Percentiles rank a stretch among this genome's conserved stretches.
phyloP scores from a whole-genome alignment of 306 rosid species.

The Corylus americana region DNA sequence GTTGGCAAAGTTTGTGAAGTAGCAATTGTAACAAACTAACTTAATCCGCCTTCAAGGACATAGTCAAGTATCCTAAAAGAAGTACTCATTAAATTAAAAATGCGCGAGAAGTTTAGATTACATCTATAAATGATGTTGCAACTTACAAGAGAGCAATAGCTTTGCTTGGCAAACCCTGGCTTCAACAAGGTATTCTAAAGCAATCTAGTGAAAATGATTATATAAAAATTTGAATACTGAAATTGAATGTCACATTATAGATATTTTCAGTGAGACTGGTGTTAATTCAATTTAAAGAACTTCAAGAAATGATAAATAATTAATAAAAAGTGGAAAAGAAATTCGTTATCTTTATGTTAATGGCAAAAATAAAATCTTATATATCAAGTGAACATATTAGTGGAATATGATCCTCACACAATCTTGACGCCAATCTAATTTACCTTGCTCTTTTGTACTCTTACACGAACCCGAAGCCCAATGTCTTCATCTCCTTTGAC shows the following conservation, averaged over 20 bases:
- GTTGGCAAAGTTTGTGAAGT: background rate
- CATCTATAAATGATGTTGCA: background rate
- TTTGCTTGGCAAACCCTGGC: background rate
- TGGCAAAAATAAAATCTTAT: conserved; percentile 1
- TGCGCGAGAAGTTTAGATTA: background rate
- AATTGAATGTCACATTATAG: background rate
- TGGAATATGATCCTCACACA: background rate
- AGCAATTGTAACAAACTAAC: background rate
- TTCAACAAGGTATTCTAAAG: background rate
- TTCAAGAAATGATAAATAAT: background rate
- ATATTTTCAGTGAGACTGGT: background rate
- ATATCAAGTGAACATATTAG: conserved; percentile 19
- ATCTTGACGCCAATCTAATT: conserved; percentile 12
- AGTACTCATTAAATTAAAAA: background rate
- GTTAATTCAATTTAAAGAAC: background rate
- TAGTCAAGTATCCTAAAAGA: background rate
- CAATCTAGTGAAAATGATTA: background rate
- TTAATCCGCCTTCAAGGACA: background rate
- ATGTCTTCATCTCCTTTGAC: conserved; percentile 96
- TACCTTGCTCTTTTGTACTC: conserved; percentile 99
- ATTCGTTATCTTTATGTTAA: background rate
- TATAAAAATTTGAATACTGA: background rate
- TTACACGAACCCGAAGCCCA: conserved; percentile 86
- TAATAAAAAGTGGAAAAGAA: background rate
- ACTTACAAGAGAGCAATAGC: background rate